A percentile compares a stretch with the other conserved stretches of the same genome.
These are phyloP conservation scores for Yarrowia porcina DNA, from an alignment of 805 yeast genomes.

Conservation along the genomic window DNA sequence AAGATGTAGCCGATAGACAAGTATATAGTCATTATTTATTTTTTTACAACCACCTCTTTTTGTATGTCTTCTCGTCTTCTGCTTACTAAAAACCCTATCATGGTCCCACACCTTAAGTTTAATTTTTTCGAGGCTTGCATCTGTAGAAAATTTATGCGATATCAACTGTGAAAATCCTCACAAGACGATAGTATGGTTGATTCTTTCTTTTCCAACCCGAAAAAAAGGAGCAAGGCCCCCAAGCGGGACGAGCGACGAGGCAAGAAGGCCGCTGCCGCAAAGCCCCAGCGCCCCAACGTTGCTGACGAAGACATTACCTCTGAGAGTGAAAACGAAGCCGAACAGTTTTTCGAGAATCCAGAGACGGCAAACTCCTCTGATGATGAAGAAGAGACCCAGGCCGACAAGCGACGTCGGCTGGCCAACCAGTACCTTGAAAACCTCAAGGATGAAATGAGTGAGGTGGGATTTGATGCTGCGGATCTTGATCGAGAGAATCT, in stretches of 20 bases:
- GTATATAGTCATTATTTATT: background rate
- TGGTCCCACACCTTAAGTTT: background rate
- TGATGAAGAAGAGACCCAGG: conserved; percentile 79
- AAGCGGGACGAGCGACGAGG: conserved; percentile 24
- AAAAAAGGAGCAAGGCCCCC: conserved; percentile 30
- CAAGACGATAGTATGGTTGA: conserved; percentile 31
- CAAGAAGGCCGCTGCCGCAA: conserved; percentile 6
- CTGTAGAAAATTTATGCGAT: background rate
- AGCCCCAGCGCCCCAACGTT: background rate
- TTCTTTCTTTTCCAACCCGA: conserved; percentile 37
- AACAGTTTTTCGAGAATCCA: conserved; percentile 21
- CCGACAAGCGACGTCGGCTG: conserved; percentile 88
- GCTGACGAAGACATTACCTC: conserved; percentile 33
- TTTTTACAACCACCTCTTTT: background rate
- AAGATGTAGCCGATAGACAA: background rate
- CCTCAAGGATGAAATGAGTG: conserved; percentile 54
- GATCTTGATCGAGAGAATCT: conserved; percentile 87
- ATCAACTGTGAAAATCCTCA: background rate
- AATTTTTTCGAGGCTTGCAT: conserved; percentile 8
- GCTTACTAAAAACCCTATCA: conserved; percentile 19
- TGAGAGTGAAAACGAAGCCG: conserved; percentile 28
- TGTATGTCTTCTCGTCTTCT: background rate
- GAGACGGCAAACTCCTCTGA: conserved; percentile 48
- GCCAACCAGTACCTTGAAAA: conserved; percentile 90
- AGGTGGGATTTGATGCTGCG: conserved; percentile 72